Evolutionary conservation across 2,329 filamentous ascomycete species (phyloP), one percentile per base, ranked within the genome.

Genomic region (Escovopsis sp.): DNA sequence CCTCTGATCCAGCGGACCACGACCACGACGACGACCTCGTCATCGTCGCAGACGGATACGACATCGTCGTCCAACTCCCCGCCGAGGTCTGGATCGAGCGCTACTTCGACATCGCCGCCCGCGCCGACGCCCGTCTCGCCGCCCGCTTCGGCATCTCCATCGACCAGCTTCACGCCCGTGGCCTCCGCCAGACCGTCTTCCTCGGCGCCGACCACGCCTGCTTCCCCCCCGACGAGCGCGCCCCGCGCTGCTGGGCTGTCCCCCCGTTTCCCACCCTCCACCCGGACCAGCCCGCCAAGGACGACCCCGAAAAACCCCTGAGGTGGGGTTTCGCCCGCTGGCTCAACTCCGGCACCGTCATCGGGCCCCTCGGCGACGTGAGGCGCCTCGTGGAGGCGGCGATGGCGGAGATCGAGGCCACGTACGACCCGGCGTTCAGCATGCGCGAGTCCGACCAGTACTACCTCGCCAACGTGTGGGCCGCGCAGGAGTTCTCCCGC

Each of bases 41-140:
- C 7, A 54, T 80, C 38, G 61, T 80, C 32, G 62, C 76, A 5
- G 76, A 81, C 48, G 73, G 69, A 2, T 66, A 72, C 48, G 72
- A 80, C 39, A 62, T 73, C 2, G 72, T 74, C 56, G 72, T 79
- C 39, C 77, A 82, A 49, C 57, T 81, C 3, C 73, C 75, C 0
- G 66, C 72, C 3, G 68, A 76, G 29, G 61, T 79, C 15, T 55
- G 81, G 43, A 65, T 82, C 18, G 57, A 67, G 42, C 65, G 76
- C 30, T 82, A 79, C 50, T 69, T 74, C 42, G 55, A 61, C 12
- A 55, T 72, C 13, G 49, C 69, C 14, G 55, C 60, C n/a, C 60
- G 62, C 34, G 68, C 66, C 19, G 72, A 79, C 42, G 50, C 54
- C 23, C 61, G 65, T 18, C 53, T 78, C 29, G 54, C 57, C 26